Evolutionary conservation across 352 stramenopile genomes (phyloP).

Genomic region (Blastocystis sp.): DNA sequence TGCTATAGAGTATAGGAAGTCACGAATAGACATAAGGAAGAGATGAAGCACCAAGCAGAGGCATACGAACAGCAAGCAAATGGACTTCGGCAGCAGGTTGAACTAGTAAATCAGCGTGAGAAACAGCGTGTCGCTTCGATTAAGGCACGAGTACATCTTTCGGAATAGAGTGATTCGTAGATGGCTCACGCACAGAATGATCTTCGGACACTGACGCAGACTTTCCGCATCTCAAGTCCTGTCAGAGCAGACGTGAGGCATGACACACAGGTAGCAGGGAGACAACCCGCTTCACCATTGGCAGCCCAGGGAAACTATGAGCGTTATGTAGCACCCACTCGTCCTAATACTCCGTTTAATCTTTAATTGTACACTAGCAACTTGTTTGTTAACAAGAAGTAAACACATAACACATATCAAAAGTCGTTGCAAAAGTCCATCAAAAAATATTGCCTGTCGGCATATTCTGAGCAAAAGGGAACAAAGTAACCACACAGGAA

Average conservation of each 20-base stretch:
- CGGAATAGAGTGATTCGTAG: neutral
- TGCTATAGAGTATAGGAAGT: neutral
- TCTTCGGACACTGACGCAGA: constrained; percentile 24
- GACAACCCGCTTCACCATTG: neutral
- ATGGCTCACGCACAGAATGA: constrained; percentile 39
- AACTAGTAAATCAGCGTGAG: neutral
- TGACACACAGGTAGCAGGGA: neutral
- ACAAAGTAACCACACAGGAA: too few relatives aligned
- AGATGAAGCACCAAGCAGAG: constrained; percentile 11
- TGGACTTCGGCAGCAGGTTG: neutral
- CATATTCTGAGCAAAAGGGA: too few relatives aligned
- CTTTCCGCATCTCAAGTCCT: constrained; percentile 8
- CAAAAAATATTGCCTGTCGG: too few relatives aligned
- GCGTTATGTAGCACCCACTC: neutral
- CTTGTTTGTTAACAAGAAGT: too few relatives aligned
- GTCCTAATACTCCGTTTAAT: neutral
- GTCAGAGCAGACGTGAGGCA: neutral
- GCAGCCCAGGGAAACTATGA: neutral
- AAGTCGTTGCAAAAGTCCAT: too few relatives aligned
- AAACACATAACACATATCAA: too few relatives aligned
- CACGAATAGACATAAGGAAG: constrained; percentile 13
- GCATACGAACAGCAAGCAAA: constrained; percentile 28
- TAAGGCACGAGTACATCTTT: neutral
- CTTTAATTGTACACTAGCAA: neutral
- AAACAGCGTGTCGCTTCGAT: constrained; percentile 16